These are phyloP conservation scores for Vanrija pseudolonga DNA, from an alignment of 1,284 basidiomycete genomes.

Conservation along the genomic window DNA sequence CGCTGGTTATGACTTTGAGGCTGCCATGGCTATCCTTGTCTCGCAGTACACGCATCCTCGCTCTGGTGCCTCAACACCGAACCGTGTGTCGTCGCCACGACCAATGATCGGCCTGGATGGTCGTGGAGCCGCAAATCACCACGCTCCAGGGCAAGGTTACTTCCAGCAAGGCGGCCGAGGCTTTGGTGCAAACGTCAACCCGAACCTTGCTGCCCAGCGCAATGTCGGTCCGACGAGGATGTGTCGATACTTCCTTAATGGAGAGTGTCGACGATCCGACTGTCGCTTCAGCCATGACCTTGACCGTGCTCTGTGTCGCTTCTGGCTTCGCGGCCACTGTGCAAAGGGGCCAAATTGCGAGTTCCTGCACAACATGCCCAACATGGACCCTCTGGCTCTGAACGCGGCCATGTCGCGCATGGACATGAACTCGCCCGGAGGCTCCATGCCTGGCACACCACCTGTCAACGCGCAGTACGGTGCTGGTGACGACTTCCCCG, in stretches of 20 bases:
- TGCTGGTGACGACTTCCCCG: conserved; percentile 80
- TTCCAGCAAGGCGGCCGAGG: conserved; percentile 41
- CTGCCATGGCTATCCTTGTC: conserved; percentile 86
- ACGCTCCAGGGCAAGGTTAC: conserved; percentile 37
- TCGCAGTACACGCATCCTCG: conserved; percentile 56
- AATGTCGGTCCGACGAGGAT: conserved; percentile 62
- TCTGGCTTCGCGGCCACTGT: conserved; percentile 95
- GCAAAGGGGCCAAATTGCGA: conserved; percentile 76
- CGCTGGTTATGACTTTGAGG: conserved; percentile 91
- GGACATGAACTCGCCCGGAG: conserved; percentile 55
- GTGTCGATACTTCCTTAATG: conserved; percentile 93
- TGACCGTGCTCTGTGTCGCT: conserved; percentile 88
- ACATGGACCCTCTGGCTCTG: conserved; percentile 45
- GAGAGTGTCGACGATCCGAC: conserved; percentile 91
- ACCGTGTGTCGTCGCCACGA: conserved; percentile 35
- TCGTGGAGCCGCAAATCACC: conserved; percentile 18
- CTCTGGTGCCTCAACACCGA: conserved; percentile 44
- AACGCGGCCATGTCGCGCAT: conserved; percentile 67
- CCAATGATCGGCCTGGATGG: conserved; percentile 33
- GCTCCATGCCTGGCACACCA: conserved; percentile 34
- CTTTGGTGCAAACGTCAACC: conserved; percentile 31
- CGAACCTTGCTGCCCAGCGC: conserved; percentile 40
- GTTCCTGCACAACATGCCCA: conserved; percentile 83
- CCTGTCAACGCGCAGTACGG: conserved; percentile 24
- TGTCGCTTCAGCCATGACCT: conserved; percentile 95